These are phyloP conservation scores for Caloboletus firmus DNA, from an alignment of 1,284 basidiomycete genomes.

Conservation along the genomic window DNA sequence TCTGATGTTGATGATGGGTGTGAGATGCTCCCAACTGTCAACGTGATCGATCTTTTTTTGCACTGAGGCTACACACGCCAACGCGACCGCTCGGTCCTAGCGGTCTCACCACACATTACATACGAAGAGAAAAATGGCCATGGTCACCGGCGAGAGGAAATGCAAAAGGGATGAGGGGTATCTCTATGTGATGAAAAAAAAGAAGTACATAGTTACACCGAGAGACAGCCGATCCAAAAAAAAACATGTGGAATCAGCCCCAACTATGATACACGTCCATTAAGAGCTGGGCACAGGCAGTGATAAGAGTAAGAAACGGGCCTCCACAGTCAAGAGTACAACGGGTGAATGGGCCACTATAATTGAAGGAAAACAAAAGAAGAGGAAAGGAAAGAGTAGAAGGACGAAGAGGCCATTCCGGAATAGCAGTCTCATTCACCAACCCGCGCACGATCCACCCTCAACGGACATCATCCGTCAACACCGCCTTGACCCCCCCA, in stretches of 20 bases:
- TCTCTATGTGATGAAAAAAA: slow-evolving; percentile 17
- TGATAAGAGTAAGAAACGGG: slow-evolving; percentile 8
- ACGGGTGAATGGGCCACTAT: slow-evolving; percentile 14
- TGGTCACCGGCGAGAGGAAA: background rate
- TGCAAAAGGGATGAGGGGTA: slow-evolving; percentile 18
- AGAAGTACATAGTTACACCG: slow-evolving; percentile 28
- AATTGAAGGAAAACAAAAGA: slow-evolving; percentile 7
- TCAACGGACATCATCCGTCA: slow-evolving; percentile 42
- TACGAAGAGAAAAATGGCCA: background rate
- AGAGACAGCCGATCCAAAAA: slow-evolving; percentile 18
- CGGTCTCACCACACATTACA: background rate
- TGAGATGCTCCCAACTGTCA: background rate
- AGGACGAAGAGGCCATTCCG: slow-evolving; percentile 3
- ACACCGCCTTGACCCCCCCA: slow-evolving; percentile 70
- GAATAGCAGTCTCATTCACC: slow-evolving; percentile 17
- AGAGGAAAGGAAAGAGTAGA: background rate
- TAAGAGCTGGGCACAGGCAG: slow-evolving; percentile 9
- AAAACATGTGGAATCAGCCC: background rate
- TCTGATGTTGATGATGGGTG: background rate
- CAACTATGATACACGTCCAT: slow-evolving; percentile 26
- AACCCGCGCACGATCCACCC: slow-evolving; percentile 3
- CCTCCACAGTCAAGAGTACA: slow-evolving; percentile 6
- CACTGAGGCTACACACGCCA: background rate
- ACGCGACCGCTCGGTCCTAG: background rate
- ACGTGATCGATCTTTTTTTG: background rate